Base-by-base conservation (phyloP, 495 filamentous ascomycete species). In the Aspergillus hancockii region DNA sequence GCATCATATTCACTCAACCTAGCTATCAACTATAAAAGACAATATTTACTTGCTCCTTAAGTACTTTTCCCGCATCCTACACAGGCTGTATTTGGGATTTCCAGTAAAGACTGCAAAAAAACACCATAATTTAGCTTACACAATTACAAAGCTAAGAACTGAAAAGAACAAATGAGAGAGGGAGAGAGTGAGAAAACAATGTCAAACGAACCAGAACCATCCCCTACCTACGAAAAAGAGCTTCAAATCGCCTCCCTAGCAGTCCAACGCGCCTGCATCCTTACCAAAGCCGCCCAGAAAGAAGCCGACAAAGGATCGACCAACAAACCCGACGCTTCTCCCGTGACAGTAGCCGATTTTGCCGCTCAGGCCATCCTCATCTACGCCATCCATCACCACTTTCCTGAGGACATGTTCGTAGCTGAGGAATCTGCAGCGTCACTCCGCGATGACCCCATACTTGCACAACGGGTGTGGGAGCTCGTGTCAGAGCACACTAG, bases 291-390 rank as follows among this genome's bases (percentile, higher is more conserved):
- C 25, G 63, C 76, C 55, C 67, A 71, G 31, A 43, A 60, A 10
- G 45, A 58, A 16, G 58, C 67, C 49, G 52, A 69, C 55, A 65
- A 63, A 46, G 60, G 61, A 34, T 43, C 58, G 21, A 62, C 71
- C 25, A 57, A 65, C 57, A 85, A 85, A 64, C 68, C 71, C 47
- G 81, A 85, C 58, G 69, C 74, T 10, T 79, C 72, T 34, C 79
- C 79, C 38, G 81, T 84, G 43, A 83, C 82, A 4, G 68, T 83
- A n/a, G 82, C 78, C 63, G 82, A 85, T 62, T 84, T 82, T 59
- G 81, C 79, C 51, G 77, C 82, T 52, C 82, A 85, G 63, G 79
- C 82, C 10, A 67, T 84, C 4, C 69, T 85, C 21, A 76, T 79
- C 43, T 65, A 69, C 51, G 74, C 74, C 8, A 47, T 85, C n/a